phyloP scores from a whole-genome alignment of 495 filamentous ascomycete genomes.

The Penicillium pulvis region DNA sequence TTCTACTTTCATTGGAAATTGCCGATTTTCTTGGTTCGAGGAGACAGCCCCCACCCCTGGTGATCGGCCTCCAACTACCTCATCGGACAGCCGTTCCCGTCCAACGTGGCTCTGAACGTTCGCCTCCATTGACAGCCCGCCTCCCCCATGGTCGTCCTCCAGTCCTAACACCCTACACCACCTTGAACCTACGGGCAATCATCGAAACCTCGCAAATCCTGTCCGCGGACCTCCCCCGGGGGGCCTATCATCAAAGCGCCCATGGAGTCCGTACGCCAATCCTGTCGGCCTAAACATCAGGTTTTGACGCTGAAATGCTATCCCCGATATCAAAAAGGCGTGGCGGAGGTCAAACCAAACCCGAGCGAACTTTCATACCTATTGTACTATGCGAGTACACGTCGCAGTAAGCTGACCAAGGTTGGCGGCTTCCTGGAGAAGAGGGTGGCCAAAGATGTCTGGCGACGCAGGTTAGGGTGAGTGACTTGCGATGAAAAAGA shows the following conservation, averaged over 20 bases:
- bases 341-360: constrained; percentile 88
- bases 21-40: not conserved
- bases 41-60: constrained; percentile 30
- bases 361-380: constrained; percentile 93
- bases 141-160: constrained; percentile 19
- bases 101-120: constrained; percentile 18
- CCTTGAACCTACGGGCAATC: not conserved
- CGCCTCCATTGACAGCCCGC: constrained; percentile 11
- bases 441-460: constrained; percentile 85
- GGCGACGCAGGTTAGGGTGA: constrained; percentile 76
- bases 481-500: constrained; percentile 32
- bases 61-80: constrained; percentile 34
- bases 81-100: constrained; percentile 33
- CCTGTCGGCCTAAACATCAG: constrained; percentile 86
- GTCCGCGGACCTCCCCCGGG: constrained; percentile 12
- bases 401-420: constrained; percentile 90
- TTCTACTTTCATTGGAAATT: not conserved
- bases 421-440: constrained; percentile 89
- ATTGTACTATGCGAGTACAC: constrained; percentile 91
- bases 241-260: constrained; percentile 14
- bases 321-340: constrained; percentile 83
- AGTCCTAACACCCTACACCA: not conserved
- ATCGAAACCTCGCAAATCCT: constrained; percentile 2
- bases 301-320: constrained; percentile 92
- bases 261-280: constrained; percentile 65